These are phyloP conservation scores for Hypoxylon perforatum DNA, from an alignment of 495 filamentous ascomycete species.

Conservation along the genomic window DNA sequence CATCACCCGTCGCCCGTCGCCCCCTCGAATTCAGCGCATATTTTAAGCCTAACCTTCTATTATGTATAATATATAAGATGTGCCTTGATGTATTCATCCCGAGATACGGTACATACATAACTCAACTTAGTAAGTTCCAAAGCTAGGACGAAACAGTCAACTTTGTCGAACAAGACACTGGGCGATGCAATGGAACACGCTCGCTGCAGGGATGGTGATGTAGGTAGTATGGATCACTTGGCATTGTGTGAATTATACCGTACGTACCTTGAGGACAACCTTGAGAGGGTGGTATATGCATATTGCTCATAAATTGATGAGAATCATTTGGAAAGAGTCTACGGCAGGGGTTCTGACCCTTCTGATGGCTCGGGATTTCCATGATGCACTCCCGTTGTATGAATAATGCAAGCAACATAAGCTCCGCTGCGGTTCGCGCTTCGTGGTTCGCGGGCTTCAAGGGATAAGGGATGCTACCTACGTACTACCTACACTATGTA, in stretches of 20 bases:
- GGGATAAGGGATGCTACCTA: slow-evolving; percentile 34
- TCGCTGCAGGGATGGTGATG: slow-evolving; percentile 34
- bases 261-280: slow-evolving; percentile 28
- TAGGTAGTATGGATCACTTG: slow-evolving; percentile 42
- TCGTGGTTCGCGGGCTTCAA: slow-evolving; percentile 12
- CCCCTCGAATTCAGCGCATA: no score
- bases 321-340: slow-evolving; percentile 34
- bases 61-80: no score
- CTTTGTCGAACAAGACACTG: slow-evolving; percentile 24
- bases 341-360: slow-evolving; percentile 26
- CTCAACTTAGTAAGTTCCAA: slow-evolving; percentile 35
- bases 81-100: no score
- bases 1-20: no score
- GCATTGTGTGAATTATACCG: slow-evolving; percentile 30
- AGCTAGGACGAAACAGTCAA: slow-evolving; percentile 28
- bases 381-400: slow-evolving; percentile 36
- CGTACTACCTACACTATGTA: slow-evolving; percentile 1
- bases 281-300: slow-evolving; percentile 22
- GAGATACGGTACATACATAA: background rate
- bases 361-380: slow-evolving; percentile 36
- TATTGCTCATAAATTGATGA: slow-evolving; percentile 27
- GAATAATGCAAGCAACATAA: slow-evolving; percentile 43
- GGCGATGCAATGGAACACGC: slow-evolving; percentile 36
- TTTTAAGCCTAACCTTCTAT: no score
- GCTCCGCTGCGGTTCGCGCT: slow-evolving; percentile 39